Evolutionary conservation across 164 flowering plant species (phyloP), one percentile per base, ranked within the genome.

Genomic region (Vitis rupestris): DNA sequence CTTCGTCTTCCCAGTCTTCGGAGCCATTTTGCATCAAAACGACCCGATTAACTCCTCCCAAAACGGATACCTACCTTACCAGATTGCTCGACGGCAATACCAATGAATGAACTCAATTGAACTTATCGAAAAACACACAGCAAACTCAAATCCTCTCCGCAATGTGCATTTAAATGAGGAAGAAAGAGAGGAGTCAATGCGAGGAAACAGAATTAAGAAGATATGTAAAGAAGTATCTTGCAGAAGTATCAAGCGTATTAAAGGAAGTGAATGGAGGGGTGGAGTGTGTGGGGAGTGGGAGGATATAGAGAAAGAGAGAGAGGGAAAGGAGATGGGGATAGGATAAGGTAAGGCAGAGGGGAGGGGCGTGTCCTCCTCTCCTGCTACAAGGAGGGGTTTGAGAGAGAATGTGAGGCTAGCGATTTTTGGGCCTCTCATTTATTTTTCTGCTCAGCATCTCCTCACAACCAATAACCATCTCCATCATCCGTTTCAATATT

Each of bases 1-100:
- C 68, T 90, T 92, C 1, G 90, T 37, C 74, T 89, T 92, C 53
- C 97, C 92, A 9, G 90, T 63, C 72, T 90, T 92, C 0, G 95
- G 97, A 80, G 97, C 97, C 97, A 92, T 92, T 66, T 69, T 59
- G 53, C 72, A 57, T 70, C 70, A 71, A 77, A 70, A 63, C 27
- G 3, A 16, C 7, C 29, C 5, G 29, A 30, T 47, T 47, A 47
- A 63, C 23, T 37, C 8, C 17, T 63, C 44, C 56, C 16, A 17
- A 50, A 16, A 1, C 67, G 0, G 47, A 49, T 19, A 5, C 17
- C 0, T 9, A 29, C 5, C 48, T 10, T 2, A n/a, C 53, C 49
- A n/a, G 9, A 23, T 52, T 27, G 61, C 16, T 23, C 23, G 65
- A 29, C 27, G 70, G 47, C 29, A 66, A 9, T 10, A 50, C 50